Evolutionary conservation across 495 filamentous ascomycete genomes (phyloP), one percentile per base, ranked within the genome.

Genomic region (Aspergillus carlsbadensis): DNA sequence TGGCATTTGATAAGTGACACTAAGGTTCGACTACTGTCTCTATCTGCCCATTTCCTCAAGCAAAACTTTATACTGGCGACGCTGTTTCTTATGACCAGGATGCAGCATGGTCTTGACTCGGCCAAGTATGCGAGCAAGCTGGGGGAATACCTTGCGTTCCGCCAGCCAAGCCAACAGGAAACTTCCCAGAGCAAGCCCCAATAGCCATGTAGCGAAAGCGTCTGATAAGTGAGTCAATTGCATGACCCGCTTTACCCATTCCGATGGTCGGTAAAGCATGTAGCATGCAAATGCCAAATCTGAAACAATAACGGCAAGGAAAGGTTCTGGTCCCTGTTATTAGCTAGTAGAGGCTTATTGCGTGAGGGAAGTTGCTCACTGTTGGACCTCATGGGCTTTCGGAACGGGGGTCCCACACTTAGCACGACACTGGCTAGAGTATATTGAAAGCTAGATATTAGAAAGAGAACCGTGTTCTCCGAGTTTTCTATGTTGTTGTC

Each of bases 401-500:
- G 79, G 71, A 95, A 99, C 8, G 95, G 95, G 15, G 83, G 82
- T 6, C 95, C 95, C 40, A 93, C 89, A 61, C 87, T 96, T 13
- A 98, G 78, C 13, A 98, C 88, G 53, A 97, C 79, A 13, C 88
- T 95, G 1, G 90, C 84, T 33, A 96, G 77, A 37, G 94, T 92
- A 70, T 99, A 99, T 70, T 98, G 92, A 65, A 89, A 98, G 62
- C 90, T 96, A 1, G 90, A 96, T 20, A 91, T 75, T 42, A 97
- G 72, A 72, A 97, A 99, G 15, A 99, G 74, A 0, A 87, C 82
- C 0, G 92, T 95, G 61, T 98, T 97, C 66, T 97, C 87, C 11
- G 92, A 96, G 63, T 98, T 98, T 52, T 83, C 76, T 47, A 92
- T 84, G 59, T 96, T 94, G 59, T 96, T 94, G 41, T 87, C 87